Evolutionary conservation across 495 filamentous ascomycete species (phyloP).

Genomic region (Hyaloscypha hepaticicola): DNA sequence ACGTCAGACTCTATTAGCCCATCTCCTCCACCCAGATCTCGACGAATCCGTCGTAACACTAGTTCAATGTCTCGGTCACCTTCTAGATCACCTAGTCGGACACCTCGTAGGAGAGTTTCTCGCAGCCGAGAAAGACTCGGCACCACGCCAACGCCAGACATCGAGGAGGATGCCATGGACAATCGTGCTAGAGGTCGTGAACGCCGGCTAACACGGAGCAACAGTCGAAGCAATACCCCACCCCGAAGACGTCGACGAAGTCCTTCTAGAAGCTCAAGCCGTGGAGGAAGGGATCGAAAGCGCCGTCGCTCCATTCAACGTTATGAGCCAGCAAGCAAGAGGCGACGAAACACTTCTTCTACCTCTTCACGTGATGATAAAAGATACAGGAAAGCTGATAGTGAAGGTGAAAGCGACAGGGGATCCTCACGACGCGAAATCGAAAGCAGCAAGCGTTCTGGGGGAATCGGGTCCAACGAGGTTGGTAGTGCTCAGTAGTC

Average conservation of each 20-base stretch:
- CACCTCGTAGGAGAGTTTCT: slow-evolving; percentile 24
- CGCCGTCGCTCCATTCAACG: slow-evolving; percentile 53
- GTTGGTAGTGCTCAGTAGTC: slow-evolving; percentile 46
- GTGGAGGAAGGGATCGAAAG: slow-evolving; percentile 41
- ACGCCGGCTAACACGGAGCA: slow-evolving; percentile 36
- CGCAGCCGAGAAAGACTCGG: slow-evolving; percentile 18
- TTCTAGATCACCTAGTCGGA: slow-evolving; percentile 24
- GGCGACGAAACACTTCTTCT: slow-evolving; percentile 37
- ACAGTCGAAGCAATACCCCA: slow-evolving; percentile 34
- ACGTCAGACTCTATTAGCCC: slow-evolving; percentile 30
- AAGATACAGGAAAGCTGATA: slow-evolving; percentile 53
- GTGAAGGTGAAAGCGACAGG: slow-evolving; percentile 53
- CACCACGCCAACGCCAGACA: slow-evolving; percentile 14
- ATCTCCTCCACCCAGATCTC: slow-evolving; percentile 34
- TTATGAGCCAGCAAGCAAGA: slow-evolving; percentile 49
- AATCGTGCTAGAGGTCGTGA: slow-evolving; percentile 22
- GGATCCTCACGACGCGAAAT: slow-evolving; percentile 29
- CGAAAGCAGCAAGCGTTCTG: slow-evolving; percentile 13
- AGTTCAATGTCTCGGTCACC: slow-evolving; percentile 37
- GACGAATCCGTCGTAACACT: slow-evolving; percentile 27
- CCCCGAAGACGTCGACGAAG: slow-evolving; percentile 43
- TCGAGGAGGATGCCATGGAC: slow-evolving; percentile 11
- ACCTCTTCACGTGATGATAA: slow-evolving; percentile 34
- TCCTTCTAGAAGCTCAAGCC: slow-evolving; percentile 39
- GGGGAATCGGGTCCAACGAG: slow-evolving; percentile 37